Conservation (phyloP, 2,329 filamentous ascomycete genomes). For the Claviceps pazoutovae region DNA sequence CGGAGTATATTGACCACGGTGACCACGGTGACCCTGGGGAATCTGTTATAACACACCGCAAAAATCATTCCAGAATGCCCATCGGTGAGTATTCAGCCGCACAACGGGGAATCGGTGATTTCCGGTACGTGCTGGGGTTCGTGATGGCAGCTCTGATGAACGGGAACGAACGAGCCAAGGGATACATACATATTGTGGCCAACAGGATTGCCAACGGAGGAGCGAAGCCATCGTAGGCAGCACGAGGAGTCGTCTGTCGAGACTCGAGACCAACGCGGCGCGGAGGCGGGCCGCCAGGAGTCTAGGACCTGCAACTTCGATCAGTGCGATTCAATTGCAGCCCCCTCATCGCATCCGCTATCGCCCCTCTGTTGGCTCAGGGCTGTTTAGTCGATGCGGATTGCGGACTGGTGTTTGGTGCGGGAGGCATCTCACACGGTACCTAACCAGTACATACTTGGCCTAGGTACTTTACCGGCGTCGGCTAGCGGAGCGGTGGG, state of each 20-base stretch:
- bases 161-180: background rate
- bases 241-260: background rate
- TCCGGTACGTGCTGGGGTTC: background rate
- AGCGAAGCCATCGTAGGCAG: background rate
- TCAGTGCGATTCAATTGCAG: background rate
- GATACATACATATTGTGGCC: background rate
- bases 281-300: background rate
- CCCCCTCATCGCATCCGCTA: background rate
- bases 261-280: background rate
- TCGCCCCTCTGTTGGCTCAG: background rate
- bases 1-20: background rate
- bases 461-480: too few relatives aligned
- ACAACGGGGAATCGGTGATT: too few relatives aligned
- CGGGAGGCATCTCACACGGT: too few relatives aligned
- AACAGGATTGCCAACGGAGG: background rate
- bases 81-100: background rate
- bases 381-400: background rate
- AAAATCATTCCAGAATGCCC: background rate
- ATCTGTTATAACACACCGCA: background rate
- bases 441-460: too few relatives aligned
- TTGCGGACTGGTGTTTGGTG: too few relatives aligned
- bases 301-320: background rate
- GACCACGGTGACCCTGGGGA: background rate
- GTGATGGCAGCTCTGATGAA: background rate
- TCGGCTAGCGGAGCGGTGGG: too few relatives aligned